Evolutionary conservation across 371 early-diverging fungal genomes (phyloP).

Genomic region (Basidiobolus meristosporus): DNA sequence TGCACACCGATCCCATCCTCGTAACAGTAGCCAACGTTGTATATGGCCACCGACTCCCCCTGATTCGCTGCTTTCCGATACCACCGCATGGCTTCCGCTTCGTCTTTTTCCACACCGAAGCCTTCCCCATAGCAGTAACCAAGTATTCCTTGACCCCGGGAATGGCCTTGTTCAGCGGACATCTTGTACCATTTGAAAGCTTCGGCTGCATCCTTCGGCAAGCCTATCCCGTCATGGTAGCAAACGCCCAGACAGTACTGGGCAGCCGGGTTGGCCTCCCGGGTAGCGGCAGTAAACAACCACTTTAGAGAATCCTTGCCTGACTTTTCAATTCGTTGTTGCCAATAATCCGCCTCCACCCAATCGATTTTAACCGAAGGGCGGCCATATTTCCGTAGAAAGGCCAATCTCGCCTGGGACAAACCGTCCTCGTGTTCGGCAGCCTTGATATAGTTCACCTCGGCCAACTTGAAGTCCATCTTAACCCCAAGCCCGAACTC

Average conservation of each 20-base stretch:
- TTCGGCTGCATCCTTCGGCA: slow-evolving; percentile 1
- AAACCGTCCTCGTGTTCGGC: slow-evolving; percentile 48
- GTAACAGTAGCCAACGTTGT: slow-evolving; percentile 66
- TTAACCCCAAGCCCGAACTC: slow-evolving; percentile 51
- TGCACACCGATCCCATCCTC: slow-evolving; percentile 56
- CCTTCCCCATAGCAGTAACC: slow-evolving; percentile 71
- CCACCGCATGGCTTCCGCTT: slow-evolving; percentile 37
- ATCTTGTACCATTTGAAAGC: slow-evolving; percentile 6
- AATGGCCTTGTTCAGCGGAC: slow-evolving; percentile 23
- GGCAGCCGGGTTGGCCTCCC: slow-evolving; percentile 9
- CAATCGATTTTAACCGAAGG: slow-evolving; percentile 51
- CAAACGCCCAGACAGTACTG: slow-evolving; percentile 7
- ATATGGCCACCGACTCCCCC: slow-evolving; percentile 43
- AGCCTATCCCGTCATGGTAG: slow-evolving; percentile 3
- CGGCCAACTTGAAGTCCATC: slow-evolving; percentile 24
- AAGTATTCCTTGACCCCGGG: slow-evolving; percentile 45
- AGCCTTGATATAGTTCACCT: slow-evolving; percentile 49
- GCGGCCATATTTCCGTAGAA: slow-evolving; percentile 55
- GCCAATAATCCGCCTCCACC: slow-evolving; percentile 43
- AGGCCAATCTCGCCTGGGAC: slow-evolving; percentile 61
- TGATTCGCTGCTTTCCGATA: slow-evolving; percentile 35
- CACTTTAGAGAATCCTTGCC: slow-evolving; percentile 16
- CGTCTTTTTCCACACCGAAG: slow-evolving; percentile 39
- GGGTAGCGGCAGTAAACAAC: slow-evolving; percentile 19
- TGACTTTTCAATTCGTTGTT: slow-evolving; percentile 13